A percentile compares a stretch with the other conserved stretches of the same genome.
These are phyloP conservation scores for Pichia pseudocactophila DNA, from an alignment of 805 yeast genomes.

Conservation along the genomic window DNA sequence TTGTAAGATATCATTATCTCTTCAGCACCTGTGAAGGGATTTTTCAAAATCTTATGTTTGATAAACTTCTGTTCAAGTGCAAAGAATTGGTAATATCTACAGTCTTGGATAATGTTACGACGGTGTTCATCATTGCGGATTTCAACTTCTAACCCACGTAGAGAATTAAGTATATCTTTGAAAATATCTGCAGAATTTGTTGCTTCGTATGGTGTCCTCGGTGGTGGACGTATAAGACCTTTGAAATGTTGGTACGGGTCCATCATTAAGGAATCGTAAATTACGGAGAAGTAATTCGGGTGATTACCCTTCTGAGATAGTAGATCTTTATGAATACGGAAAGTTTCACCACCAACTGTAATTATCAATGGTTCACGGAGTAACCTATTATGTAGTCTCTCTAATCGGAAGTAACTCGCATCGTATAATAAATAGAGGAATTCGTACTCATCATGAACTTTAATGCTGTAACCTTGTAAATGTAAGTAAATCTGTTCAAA, in stretches of 20 bases:
- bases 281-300: slow-evolving; percentile 69
- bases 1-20: slow-evolving; percentile 48
- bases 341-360: slow-evolving; percentile 49
- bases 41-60: slow-evolving; percentile 39
- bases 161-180: slow-evolving; percentile 41
- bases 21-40: slow-evolving; percentile 42
- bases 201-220: slow-evolving; percentile 48
- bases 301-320: slow-evolving; percentile 55
- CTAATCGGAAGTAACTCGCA: slow-evolving; percentile 61
- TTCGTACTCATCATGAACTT: slow-evolving; percentile 49
- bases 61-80: slow-evolving; percentile 66
- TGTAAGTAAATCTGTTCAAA: slow-evolving; percentile 63
- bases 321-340: slow-evolving; percentile 49
- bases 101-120: slow-evolving; percentile 51
- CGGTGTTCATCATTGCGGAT: slow-evolving; percentile 49
- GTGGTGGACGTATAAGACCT: slow-evolving; percentile 64
- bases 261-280: slow-evolving; percentile 42
- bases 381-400: slow-evolving; percentile 42
- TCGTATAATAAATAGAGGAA: slow-evolving; percentile 59
- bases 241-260: slow-evolving; percentile 35
- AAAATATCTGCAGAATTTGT: slow-evolving; percentile 48
- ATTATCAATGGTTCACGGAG: slow-evolving; percentile 47
- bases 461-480: slow-evolving; percentile 70
- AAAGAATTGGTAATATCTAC: slow-evolving; percentile 66
- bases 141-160: slow-evolving; percentile 45